Base-by-base conservation (phyloP, 345 rosid species). In the Hibiscus mutabilis region DNA sequence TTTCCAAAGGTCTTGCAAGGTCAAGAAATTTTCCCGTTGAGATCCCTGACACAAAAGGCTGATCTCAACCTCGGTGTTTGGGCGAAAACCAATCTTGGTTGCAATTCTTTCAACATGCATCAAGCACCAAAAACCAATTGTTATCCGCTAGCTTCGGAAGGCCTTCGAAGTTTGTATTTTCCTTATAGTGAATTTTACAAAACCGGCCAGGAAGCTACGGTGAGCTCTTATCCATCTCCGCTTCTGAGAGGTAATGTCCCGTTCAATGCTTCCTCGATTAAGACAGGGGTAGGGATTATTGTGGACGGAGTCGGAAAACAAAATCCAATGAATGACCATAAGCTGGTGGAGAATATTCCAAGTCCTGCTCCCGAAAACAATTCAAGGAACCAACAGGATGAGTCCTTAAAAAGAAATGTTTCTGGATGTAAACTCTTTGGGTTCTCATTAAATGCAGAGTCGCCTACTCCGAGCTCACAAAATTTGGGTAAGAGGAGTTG, bases 1-100 rank as follows among this genome's bases (percentile, higher is more conserved):
- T 89, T 75, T 73, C 86, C 90, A 31, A 82, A 85, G 96, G 96
- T 89, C 96, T 93, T 91, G 94, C 98, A 93, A 88, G 98, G 98
- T 93, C 97, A 89, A 91, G 97, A 93, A 91, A 89, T 89, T 76
- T 87, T 84, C 77, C 84, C 86, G 35, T 79, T 87, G 87, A 84
- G 83, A 70, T 84, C 96, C 72, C 75, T 87, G 51, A 72, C 82
- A 2, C 85, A 80, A 7, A 77, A 86, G 77, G 84, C 84, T 57
- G 90, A 82, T 80, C 77, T 83, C 82, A 82, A 58, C 74, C 77
- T 82, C 14, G 81, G 88, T 61, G 69, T 86, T 70, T 86, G 89
- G 89, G 86, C 83, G 42, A 87, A 77, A 51, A 67, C 86, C 42
- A 81, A 59, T 75, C 73, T 79, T 53, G 79, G 85, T 74, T 80